Evolutionary conservation across 441 rosid genomes (phyloP), one percentile per base, ranked within the genome.

Genomic region (Rhodomyrtus psidioides): DNA sequence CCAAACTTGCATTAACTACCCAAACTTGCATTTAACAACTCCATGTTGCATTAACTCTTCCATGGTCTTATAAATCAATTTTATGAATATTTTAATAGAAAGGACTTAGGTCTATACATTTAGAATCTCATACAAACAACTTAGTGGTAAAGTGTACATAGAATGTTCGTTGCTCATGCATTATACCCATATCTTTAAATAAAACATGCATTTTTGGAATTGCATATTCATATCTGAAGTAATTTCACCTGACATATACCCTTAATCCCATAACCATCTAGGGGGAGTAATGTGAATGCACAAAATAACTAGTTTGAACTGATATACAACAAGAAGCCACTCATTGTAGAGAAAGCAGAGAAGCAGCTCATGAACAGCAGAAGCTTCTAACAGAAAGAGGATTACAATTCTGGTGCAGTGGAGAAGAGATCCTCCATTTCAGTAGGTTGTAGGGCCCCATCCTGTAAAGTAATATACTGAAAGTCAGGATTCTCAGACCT

Each of bases 371-470:
- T 39, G 14, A 39, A 15, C 2, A 39, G 49, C 26, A 24, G 4
- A 46, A 79, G 82, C 82, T 44, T 46, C 82, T 44, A 46, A 49
- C 49, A 10, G 30, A 57, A 57, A 26, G 21, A 14, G 82, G 30
- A 30, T 79, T 93, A 95, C 99, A 93, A 94, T 89, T 95, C 97
- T 42, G 96, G 98, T 30, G 98, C 96, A 84, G 96, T 94, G 62
- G 95, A 92, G 89, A 95, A 96, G 81, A 96, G 82, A 88, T 92
- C 93, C 55, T 88, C 92, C 53, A 95, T 89, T 90, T 92, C 96
- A 27, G 54, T 28, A 83, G 93, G 92, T 84, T 91, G 89, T 86
- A 95, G 90, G 86, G 90, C 93, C 88, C 95, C 94, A 89, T 96
- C 93, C 98, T 95, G 91, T 82, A 84, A 88, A 89, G 53, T 56